Evolutionary conservation across 371 early-diverging fungal species (phyloP), one percentile per base, ranked within the genome.

Genomic region (Mucor ambiguus): DNA sequence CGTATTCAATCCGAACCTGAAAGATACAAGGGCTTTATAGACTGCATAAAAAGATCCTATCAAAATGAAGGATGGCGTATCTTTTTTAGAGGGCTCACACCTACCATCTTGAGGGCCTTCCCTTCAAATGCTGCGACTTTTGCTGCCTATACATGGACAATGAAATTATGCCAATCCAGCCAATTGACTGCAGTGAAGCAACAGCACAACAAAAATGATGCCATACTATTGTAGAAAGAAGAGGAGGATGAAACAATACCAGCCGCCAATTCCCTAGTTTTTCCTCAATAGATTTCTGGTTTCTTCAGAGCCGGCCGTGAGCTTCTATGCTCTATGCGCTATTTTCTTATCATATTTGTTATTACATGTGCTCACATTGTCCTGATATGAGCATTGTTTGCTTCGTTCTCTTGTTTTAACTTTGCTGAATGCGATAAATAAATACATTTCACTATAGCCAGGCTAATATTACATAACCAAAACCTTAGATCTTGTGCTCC

Each of bases 101-200:
- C 93, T 8, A 92, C 92, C 0, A 80, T 89, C 18, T 74, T 93
- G 22, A 78, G 94, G n/a, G 94, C 93, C 0, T 92, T 93, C 67
- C 94, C 94, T 3, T 92, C 92, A n/a, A 93, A 93, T 67, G 94
- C 92, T 4, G 92, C 92, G 3, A 92, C 92, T 3, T 92, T 93
- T 73, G 80, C 82, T 52, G 87, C 85, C 0, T 89, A 87, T 58
- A 85, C 87, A 2, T 76, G 80, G 72, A 78, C 85, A 26, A 83
- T 88, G 87, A 76, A 80, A 37, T 56, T 69, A 46, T 64, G 60
- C 41, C 58, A 70, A 43, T 33, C 60, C 35, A 70, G 52, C 0
- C 62, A 61, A 16, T 22, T 64, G 2, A 20, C 60, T 8, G 60
- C 68, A 30, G n/a, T 37, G 52, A 61, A 49, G 35, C 58, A 20